Conservation (phyloP, 2,329 filamentous ascomycete species). For the Teratosphaeriaceae sp. region DNA sequence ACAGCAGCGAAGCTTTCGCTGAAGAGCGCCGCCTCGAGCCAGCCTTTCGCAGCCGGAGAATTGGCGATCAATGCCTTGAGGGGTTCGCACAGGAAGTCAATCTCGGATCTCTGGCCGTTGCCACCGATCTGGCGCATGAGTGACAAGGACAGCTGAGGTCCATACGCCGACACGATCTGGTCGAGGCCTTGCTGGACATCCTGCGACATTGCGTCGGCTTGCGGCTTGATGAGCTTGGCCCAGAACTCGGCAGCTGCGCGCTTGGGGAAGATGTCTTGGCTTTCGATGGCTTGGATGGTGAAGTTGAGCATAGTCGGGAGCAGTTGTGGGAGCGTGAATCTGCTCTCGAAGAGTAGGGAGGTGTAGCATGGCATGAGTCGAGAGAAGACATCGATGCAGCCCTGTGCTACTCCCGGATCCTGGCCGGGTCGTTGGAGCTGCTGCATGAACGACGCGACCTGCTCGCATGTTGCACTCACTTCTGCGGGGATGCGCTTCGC, state of each 20-base stretch:
- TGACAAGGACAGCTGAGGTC: constrained; percentile 53
- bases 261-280: constrained; percentile 69
- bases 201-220: constrained; percentile 24
- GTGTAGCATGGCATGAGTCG: constrained; percentile 57
- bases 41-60: constrained; percentile 20
- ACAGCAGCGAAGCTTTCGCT: constrained; percentile 39
- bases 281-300: constrained; percentile 61
- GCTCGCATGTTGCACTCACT: constrained; percentile 50
- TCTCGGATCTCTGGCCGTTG: constrained; percentile 61
- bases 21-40: constrained; percentile 52
- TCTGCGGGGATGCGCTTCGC: constrained; percentile 42
- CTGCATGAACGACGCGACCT: constrained; percentile 57
- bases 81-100: constrained; percentile 64
- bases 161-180: constrained; percentile 50
- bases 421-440: constrained; percentile 55
- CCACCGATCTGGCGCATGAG: constrained; percentile 62
- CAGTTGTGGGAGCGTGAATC: constrained; percentile 35
- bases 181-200: constrained; percentile 14
- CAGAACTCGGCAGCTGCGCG: constrained; percentile 68
- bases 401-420: constrained; percentile 66
- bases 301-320: constrained; percentile 66
- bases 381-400: constrained; percentile 65
- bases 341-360: constrained; percentile 51
- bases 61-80: constrained; percentile 54
- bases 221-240: constrained; percentile 48